Conservation (phyloP, 306 rosid species). For the Quercus ilex region DNA sequence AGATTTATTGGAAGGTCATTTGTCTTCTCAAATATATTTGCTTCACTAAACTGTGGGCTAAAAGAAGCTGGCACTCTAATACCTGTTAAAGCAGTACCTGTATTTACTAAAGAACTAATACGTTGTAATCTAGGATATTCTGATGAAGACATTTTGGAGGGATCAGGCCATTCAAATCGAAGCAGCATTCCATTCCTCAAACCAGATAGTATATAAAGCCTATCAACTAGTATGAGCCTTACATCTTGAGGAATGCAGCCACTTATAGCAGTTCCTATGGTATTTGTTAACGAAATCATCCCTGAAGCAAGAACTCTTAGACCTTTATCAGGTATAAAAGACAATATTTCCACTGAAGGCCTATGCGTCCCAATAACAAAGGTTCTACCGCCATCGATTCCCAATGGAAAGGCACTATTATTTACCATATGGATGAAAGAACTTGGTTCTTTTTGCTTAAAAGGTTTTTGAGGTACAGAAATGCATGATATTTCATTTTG, state of each 20-base stretch:
- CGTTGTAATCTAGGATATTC: constrained; percentile 33
- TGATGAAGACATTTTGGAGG: constrained; percentile 22
- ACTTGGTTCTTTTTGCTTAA: constrained; percentile 34
- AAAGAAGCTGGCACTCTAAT: constrained; percentile 38
- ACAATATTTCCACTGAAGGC: constrained; percentile 84
- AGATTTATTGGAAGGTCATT: constrained; percentile 44
- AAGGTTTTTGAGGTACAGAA: constrained; percentile 63
- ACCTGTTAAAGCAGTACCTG: constrained; percentile 42
- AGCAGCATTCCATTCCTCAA: constrained; percentile 95
- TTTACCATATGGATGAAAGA: constrained; percentile 29
- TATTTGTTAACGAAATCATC: constrained; percentile 60
- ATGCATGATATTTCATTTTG: constrained; percentile 86
- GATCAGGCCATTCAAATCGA: constrained; percentile 83
- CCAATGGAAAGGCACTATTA: constrained; percentile 43
- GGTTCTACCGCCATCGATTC: constrained; percentile 47
- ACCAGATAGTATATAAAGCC: constrained; percentile 78
- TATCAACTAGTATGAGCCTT: constrained; percentile 74
- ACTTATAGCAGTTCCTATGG: constrained; percentile 69
- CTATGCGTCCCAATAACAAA: constrained; percentile 87
- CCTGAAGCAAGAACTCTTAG: constrained; percentile 68
- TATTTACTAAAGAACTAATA: constrained; percentile 28
- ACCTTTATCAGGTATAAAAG: constrained; percentile 47
- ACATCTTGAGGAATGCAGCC: constrained; percentile 96
- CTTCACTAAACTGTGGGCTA: constrained; percentile 18
- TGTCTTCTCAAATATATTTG: constrained; percentile 36